Conservation (phyloP, 2,329 filamentous ascomycete genomes). For the Mycosphaerella arachidis region DNA sequence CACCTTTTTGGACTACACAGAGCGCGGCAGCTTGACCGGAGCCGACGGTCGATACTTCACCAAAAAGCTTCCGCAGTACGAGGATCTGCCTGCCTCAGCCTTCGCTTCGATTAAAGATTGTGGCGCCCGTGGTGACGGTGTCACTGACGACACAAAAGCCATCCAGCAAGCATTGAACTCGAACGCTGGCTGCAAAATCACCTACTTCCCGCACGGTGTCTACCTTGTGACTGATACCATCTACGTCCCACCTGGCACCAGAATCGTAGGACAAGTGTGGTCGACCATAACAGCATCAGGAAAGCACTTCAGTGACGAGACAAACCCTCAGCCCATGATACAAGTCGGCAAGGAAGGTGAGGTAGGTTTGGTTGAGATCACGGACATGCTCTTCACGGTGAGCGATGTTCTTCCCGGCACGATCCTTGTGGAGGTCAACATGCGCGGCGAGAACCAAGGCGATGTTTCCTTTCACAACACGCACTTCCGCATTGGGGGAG, state of each 20-base stretch:
- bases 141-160: slow-evolving; percentile 32
- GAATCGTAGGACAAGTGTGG: slow-evolving; percentile 54
- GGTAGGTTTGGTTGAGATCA: slow-evolving; percentile 48
- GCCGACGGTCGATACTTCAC: slow-evolving; percentile 39
- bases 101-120: slow-evolving; percentile 48
- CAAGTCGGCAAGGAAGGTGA: slow-evolving; percentile 50
- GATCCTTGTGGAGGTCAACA: slow-evolving; percentile 49
- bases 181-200: slow-evolving; percentile 34
- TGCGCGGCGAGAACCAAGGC: slow-evolving; percentile 43
- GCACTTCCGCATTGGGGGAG: slow-evolving; percentile 36
- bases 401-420: slow-evolving; percentile 43
- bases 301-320: slow-evolving; percentile 41
- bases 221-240: slow-evolving; percentile 47
- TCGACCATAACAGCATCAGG: slow-evolving; percentile 49
- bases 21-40: slow-evolving; percentile 17
- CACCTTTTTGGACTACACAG: slow-evolving; percentile 17
- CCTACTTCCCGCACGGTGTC: slow-evolving; percentile 43
- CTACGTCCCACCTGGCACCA: slow-evolving; percentile 45
- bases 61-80: slow-evolving; percentile 41
- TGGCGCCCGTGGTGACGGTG: slow-evolving; percentile 23
- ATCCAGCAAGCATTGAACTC: slow-evolving; percentile 17
- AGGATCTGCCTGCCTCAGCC: slow-evolving; percentile 38
- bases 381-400: slow-evolving; percentile 51
- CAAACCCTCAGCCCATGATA: slow-evolving; percentile 46
- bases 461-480: slow-evolving; percentile 45